phyloP scores from a whole-genome alignment of 495 filamentous ascomycete species.

The Sphaerosporella brunnea region DNA sequence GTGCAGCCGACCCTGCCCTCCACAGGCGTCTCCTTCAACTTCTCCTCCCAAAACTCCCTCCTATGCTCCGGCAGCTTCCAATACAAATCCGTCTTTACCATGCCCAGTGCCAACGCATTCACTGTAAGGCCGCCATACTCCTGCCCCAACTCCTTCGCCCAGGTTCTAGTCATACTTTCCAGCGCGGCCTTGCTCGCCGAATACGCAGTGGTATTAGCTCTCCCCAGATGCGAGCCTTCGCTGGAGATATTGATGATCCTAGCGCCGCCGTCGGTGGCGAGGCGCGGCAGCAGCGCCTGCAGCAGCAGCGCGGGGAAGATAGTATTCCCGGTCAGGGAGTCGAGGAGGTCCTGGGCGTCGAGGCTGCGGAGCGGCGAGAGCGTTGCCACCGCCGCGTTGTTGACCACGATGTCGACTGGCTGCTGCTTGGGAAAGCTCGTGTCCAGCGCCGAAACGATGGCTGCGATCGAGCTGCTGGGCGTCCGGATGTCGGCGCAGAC shows the following conservation, averaged over 20 bases:
- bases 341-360: conserved; percentile 42
- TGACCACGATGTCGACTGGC: conserved; percentile 70
- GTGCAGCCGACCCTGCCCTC: neutral
- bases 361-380: conserved; percentile 43
- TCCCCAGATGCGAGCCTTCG: conserved; percentile 51
- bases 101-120: conserved; percentile 76
- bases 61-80: conserved; percentile 30
- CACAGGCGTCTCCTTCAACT: conserved; percentile 3
- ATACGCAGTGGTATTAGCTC: conserved; percentile 56
- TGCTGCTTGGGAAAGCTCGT: conserved; percentile 7
- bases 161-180: conserved; percentile 78
- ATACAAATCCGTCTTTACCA: conserved; percentile 67
- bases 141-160: conserved; percentile 64
- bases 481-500: conserved; percentile 28
- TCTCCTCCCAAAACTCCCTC: conserved; percentile 4
- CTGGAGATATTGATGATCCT: conserved; percentile 69
- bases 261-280: conserved; percentile 55
- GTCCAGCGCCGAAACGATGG: conserved; percentile 31
- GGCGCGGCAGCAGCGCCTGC: conserved; percentile 48
- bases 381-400: conserved; percentile 60
- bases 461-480: conserved; percentile 27
- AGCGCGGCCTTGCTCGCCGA: conserved; percentile 77
- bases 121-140: conserved; percentile 42
- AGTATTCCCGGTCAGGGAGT: conserved; percentile 64
- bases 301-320: conserved; percentile 66